Percentiles rank a stretch among this genome's conserved stretches.
Conservation (phyloP, 202 grass and related monocot species). For the Panicum hallii region DNA sequence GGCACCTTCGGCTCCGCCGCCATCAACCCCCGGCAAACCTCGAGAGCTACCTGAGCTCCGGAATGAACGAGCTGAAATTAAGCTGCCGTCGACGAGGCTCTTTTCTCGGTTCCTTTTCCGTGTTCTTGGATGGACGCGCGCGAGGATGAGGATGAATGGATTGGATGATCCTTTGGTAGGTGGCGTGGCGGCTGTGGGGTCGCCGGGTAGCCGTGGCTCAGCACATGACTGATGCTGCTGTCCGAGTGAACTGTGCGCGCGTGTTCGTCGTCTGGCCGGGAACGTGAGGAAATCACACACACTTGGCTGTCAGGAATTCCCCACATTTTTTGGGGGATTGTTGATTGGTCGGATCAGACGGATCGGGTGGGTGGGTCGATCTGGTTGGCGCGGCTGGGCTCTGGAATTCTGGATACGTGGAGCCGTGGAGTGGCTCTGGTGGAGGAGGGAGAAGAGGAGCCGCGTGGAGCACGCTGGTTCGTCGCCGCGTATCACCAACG, state of each 20-base stretch:
- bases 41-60: too few relatives aligned
- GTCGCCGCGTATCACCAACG: not conserved
- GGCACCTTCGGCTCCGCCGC: constrained; percentile 40
- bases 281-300: not conserved
- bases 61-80: not conserved
- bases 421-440: not conserved
- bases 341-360: not conserved
- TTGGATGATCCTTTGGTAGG: not conserved
- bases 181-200: not conserved
- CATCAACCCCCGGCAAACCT: not conserved
- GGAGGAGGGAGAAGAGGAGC: too few relatives aligned
- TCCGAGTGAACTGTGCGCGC: not conserved
- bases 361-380: constrained; percentile 2
- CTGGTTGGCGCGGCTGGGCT: not conserved
- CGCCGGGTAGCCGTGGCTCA: too few relatives aligned
- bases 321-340: too few relatives aligned
- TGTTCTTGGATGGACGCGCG: not conserved
- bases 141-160: constrained; percentile 11
- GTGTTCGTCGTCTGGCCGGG: not conserved
- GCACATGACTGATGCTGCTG: too few relatives aligned
- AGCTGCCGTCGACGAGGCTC: not conserved
- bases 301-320: too few relatives aligned
- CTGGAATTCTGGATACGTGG: not conserved
- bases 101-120: not conserved
- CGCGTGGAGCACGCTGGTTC: not conserved